phyloP scores from a whole-genome alignment of 345 rosid genomes.

The Chamaenerion angustifolium region DNA sequence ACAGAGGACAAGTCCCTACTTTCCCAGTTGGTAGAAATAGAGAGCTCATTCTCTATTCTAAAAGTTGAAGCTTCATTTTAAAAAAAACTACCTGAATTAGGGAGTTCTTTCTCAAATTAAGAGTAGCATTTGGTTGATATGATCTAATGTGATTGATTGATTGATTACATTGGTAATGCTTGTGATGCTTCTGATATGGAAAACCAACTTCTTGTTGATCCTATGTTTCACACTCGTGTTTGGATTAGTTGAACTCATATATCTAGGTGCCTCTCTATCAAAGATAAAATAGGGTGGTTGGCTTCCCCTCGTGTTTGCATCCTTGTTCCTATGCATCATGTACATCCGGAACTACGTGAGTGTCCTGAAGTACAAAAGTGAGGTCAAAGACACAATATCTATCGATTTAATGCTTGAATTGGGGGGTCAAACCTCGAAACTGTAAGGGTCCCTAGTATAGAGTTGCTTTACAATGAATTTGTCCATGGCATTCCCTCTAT shows the following conservation, averaged over 20 bases:
- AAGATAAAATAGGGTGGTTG: slow-evolving; percentile 20
- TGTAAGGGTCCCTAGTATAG: slow-evolving; percentile 13
- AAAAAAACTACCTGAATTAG: no score
- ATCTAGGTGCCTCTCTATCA: slow-evolving; percentile 14
- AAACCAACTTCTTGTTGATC: slow-evolving; percentile 12
- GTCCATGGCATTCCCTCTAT: slow-evolving; percentile 21
- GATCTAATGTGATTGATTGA: not conserved
- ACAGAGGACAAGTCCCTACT: no score
- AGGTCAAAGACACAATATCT: slow-evolving; percentile 12
- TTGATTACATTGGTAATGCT: slow-evolving; percentile 16
- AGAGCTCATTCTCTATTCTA: no score
- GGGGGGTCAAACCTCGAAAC: not conserved
- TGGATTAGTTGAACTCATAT: slow-evolving; percentile 12
- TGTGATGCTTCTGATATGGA: slow-evolving; percentile 18
- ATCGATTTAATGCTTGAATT: not conserved
- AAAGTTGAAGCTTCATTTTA: no score
- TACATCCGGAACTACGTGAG: slow-evolving; percentile 16
- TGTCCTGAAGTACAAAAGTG: slow-evolving; percentile 14
- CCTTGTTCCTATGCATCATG: slow-evolving; percentile 13
- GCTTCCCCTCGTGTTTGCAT: slow-evolving; percentile 13
- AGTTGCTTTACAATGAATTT: slow-evolving; percentile 17
- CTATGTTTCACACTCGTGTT: slow-evolving; percentile 13
- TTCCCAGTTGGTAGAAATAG: no score
- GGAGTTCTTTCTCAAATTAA: no score
- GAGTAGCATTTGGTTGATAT: no score